Evolutionary conservation across 1,284 basidiomycete genomes (phyloP), one percentile per base, ranked within the genome.

Genomic region (Trametes versicolor): DNA sequence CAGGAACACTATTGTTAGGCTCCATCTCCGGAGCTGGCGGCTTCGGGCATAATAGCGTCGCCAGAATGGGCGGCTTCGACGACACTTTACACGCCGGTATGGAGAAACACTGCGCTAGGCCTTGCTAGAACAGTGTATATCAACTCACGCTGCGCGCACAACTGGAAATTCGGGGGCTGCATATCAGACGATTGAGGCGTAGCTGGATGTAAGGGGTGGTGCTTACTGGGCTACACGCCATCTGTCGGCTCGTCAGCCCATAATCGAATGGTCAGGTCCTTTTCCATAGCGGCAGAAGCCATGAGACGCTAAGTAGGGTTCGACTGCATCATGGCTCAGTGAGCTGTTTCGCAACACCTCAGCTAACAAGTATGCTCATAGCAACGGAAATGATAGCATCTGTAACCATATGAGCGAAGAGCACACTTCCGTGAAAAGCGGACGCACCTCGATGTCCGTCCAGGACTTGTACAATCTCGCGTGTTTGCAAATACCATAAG

Each of bases 401-500:
- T 93, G 67, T 43, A 59, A 43, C 12, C 0, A 19, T 5, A 25
- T 58, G n/a, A 47, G 45, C 27, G 34, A 17, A 6, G 3, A 32
- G 8, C 29, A 32, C 29, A 8, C 15, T 4, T 43, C n/a, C 15
- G 7, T 5, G 5, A 21, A n/a, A 9, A 43, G 53, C 29, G 29
- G 60, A 69, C 83, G 34, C 67, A 93, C 93, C 94, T 80, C 89
- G 82, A 77, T 96, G 95, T 1, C 92, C 94, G 68, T 92, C 88
- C 19, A 97, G 81, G 0, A 87, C 80, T 72, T 93, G 90, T 8
- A 92, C 78, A 7, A 97, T 80, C 71, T 92, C 83, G 34, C 95
- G 86, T 4, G 87, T 91, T 77, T 98, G 96, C 59, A 99, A 75
- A 76, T 98, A 93, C 96, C 96, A 99, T 27, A 98, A 81, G 68